These are phyloP conservation scores for Hyphopichia fennica DNA, from an alignment of 1,139 yeast species.

Conservation along the genomic window DNA sequence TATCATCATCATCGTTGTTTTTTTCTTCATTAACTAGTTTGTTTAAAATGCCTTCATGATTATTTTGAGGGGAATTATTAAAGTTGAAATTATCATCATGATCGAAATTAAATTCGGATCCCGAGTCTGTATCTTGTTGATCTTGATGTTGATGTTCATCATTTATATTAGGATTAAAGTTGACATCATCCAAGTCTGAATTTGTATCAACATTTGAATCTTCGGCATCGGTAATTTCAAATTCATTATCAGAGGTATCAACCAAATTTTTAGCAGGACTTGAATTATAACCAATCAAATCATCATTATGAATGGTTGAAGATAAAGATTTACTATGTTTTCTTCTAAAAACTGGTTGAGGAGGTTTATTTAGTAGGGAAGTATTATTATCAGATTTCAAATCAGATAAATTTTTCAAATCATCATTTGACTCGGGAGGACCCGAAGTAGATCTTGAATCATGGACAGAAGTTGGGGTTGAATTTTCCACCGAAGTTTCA, in stretches of 20 bases:
- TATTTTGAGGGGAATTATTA: background rate
- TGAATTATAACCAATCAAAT: constrained; percentile 37
- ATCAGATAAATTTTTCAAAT: background rate
- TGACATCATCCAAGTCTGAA: constrained; percentile 18
- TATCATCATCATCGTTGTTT: background rate
- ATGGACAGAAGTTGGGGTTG: background rate
- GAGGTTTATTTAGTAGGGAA: constrained; percentile 12
- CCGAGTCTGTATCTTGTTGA: background rate
- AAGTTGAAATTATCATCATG: background rate
- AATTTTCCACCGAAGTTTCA: constrained; percentile 2
- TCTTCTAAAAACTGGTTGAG: constrained; percentile 26
- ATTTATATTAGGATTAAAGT: background rate
- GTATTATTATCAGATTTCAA: background rate
- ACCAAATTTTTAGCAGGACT: constrained; percentile 13
- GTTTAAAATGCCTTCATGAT: background rate
- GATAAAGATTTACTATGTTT: constrained; percentile 65
- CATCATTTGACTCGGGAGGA: background rate
- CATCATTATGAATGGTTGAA: constrained; percentile 47
- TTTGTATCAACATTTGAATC: constrained; percentile 12
- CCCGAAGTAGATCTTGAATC: background rate
- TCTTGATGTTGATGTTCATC: background rate
- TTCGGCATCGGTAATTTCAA: constrained; percentile 32
- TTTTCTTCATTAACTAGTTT: background rate
- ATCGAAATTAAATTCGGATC: background rate
- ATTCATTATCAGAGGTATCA: constrained; percentile 32